A percentile compares a stretch with the other conserved stretches of the same genome.
These are phyloP conservation scores for Komagataella populi DNA, from an alignment of 805 yeast species.

Conservation along the genomic window DNA sequence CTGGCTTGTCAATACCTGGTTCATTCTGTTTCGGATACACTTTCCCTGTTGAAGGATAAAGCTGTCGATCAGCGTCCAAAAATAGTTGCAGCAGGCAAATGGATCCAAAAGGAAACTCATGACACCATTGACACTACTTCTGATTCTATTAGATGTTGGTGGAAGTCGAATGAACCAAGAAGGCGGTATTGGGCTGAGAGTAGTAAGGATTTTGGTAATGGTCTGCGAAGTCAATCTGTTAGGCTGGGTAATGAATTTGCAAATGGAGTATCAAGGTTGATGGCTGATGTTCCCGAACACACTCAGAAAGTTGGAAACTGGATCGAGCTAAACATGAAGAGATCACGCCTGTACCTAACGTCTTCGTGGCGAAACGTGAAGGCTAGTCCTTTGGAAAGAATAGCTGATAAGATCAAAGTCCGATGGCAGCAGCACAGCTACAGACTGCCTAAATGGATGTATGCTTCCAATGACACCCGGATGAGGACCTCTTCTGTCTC, in stretches of 20 bases:
- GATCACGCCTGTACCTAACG: not conserved
- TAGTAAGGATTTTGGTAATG: not conserved
- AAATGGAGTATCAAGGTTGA: not conserved
- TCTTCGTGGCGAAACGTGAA: not conserved
- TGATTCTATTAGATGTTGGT: not conserved
- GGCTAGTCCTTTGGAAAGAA: not conserved
- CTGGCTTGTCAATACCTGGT: not conserved
- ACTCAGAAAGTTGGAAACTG: not conserved
- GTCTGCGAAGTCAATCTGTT: not conserved
- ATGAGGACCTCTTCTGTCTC: not conserved
- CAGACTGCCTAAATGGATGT: not conserved
- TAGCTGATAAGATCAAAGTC: not conserved
- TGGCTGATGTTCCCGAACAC: not conserved
- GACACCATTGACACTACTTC: not conserved
- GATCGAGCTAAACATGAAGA: not conserved
- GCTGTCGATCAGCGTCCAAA: not conserved
- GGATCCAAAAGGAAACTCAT: not conserved
- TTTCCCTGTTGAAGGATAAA: not conserved
- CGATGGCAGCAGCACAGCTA: not conserved
- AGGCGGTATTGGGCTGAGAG: not conserved
- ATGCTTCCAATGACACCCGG: not conserved
- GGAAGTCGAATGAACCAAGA: not conserved
- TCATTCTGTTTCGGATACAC: not conserved
- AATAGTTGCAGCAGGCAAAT: not conserved
- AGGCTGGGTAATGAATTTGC: not conserved